Conservation (phyloP, 352 stramenopile genomes). For the Blastocystis sp. region DNA sequence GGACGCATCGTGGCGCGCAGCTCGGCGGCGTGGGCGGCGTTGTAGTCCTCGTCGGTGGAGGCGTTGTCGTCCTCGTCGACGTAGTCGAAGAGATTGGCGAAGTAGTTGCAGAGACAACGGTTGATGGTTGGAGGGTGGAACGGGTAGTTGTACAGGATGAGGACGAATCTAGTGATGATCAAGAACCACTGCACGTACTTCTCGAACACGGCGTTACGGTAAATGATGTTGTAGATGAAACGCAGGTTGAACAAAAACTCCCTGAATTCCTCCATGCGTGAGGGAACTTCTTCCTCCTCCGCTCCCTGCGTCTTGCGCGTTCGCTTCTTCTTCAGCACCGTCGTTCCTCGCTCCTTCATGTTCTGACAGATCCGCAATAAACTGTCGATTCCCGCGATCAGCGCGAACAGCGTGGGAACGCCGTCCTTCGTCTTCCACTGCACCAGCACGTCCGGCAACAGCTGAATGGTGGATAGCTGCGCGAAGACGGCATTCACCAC, state of each 20-base stretch:
- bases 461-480: not conserved
- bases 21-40: not conserved
- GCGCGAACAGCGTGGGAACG: not conserved
- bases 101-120: conserved; percentile 20
- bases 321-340: not conserved
- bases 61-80: not conserved
- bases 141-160: conserved; percentile 28
- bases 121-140: conserved; percentile 29
- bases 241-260: not conserved
- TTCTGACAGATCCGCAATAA: not conserved
- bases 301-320: not conserved
- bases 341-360: not conserved
- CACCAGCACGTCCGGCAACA: not conserved
- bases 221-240: not conserved
- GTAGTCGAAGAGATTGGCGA: not conserved
- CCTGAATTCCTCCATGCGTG: not conserved
- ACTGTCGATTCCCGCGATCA: not conserved
- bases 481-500: not conserved
- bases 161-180: conserved; percentile 6
- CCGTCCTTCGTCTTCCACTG: conserved; percentile 14
- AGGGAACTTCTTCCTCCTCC: not conserved
- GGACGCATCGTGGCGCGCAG: not conserved
- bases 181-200: not conserved
- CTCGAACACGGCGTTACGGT: not conserved
- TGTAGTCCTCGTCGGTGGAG: not conserved